These are phyloP conservation scores for Monascus ruber DNA, from an alignment of 2,329 filamentous ascomycete genomes.

Conservation along the genomic window DNA sequence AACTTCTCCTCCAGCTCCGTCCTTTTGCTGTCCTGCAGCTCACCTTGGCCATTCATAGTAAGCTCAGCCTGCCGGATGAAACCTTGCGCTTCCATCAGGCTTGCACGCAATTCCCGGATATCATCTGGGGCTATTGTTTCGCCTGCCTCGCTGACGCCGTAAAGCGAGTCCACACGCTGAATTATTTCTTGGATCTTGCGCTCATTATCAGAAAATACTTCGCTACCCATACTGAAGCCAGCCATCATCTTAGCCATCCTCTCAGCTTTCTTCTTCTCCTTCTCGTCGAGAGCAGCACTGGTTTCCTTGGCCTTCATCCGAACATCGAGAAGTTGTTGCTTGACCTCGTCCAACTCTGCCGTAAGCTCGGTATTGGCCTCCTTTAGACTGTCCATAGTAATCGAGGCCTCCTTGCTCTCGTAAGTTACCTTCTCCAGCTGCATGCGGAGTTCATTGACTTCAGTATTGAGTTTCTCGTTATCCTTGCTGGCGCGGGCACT, in stretches of 20 bases:
- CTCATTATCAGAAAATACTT: constrained; percentile 91
- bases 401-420: constrained; percentile 90
- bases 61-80: constrained; percentile 88
- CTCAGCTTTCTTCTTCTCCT: constrained; percentile 97
- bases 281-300: constrained; percentile 80
- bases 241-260: constrained; percentile 99
- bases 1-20: constrained; percentile 69
- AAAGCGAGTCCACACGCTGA: constrained; percentile 65
- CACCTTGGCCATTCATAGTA: constrained; percentile 61
- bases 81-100: constrained; percentile 78
- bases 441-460: constrained; percentile 92
- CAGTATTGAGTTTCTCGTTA: constrained; percentile 74
- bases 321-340: constrained; percentile 88
- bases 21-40: constrained; percentile 52
- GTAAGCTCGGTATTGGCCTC: constrained; percentile 93
- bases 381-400: constrained; percentile 95
- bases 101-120: constrained; percentile 62
- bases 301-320: constrained; percentile 96
- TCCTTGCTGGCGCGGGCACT: constrained; percentile 73
- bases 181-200: constrained; percentile 73
- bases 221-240: constrained; percentile 84
- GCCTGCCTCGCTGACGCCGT: constrained; percentile 64
- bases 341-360: constrained; percentile 81
- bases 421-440: constrained; percentile 91
- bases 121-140: constrained; percentile 74